Evolutionary conservation across 1,284 basidiomycete genomes (phyloP), one percentile per base, ranked within the genome.

Genomic region (Irpex lacteus): DNA sequence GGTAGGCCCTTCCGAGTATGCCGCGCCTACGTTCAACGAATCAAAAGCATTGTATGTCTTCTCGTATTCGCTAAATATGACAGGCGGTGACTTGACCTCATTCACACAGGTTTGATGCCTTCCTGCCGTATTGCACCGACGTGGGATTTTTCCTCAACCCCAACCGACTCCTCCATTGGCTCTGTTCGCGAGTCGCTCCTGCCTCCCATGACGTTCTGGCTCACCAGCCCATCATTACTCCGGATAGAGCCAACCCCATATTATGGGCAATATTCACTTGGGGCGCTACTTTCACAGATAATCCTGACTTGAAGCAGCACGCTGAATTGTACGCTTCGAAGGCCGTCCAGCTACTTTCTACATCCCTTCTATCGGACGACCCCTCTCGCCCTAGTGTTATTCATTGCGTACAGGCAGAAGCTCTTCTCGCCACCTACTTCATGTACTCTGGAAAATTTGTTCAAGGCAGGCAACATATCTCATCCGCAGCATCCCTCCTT

Each of bases 351-450:
- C n/a, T 40, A 9, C 32, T 26, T 18, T 60, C 34, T 3, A 36
- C 13, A 26, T 15, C 34, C 3, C 53, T 18, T 13, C 59, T 8
- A 15, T 59, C 58, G n/a, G n/a, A 54, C 38, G 52, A 11, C n/a
- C 15, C 34, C 9, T n/a, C 4, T 34, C 57, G 47, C 21, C 32
- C 57, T 19, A 73, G 73, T 60, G 71, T 80, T n/a, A 65, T 81
- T 15, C 76, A 82, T 62, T 71, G 72, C 47, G 76, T 82, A 11
- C 81, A 83, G 68, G 80, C 81, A 0, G 80, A 83, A 67, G 73
- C 86, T 19, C 78, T 88, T 11, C 76, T 88, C 26, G 75, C 82
- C 2, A 78, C 80, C 66, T 88, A 86, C 70, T 82, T 86, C 67
- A 81, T 84, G 60, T 69, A 75, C 21, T 71, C 73, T 21, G 82